These are phyloP conservation scores for Plasmodium reichenowi DNA, from an alignment of 169 alveolate genomes.

Conservation along the genomic window DNA sequence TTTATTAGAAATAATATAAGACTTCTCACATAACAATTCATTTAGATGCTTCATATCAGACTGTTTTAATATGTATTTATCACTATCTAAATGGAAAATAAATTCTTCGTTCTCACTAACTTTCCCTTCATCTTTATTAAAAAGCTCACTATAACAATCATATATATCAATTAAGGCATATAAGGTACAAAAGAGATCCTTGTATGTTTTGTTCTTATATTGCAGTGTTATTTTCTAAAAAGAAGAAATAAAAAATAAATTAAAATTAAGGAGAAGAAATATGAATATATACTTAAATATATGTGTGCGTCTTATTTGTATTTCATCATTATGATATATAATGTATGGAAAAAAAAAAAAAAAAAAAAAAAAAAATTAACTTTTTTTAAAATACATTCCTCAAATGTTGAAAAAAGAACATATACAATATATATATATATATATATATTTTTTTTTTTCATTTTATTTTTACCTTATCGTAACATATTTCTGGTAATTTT, in stretches of 20 bases:
- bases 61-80: slow-evolving; percentile 38
- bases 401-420: no score
- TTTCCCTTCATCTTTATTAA: slow-evolving; percentile 61
- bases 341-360: no score
- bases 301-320: no score
- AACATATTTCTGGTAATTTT: slow-evolving; percentile 31
- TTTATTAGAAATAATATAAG: slow-evolving; percentile 40
- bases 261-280: background rate
- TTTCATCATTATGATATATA: no score
- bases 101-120: slow-evolving; percentile 73
- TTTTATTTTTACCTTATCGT: slow-evolving; percentile 37
- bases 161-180: slow-evolving; percentile 56
- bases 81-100: slow-evolving; percentile 57
- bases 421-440: background rate
- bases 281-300: background rate
- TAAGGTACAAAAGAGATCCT: slow-evolving; percentile 53
- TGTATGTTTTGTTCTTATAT: slow-evolving; percentile 32
- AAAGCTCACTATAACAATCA: slow-evolving; percentile 40
- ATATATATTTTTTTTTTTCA: background rate
- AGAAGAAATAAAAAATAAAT: background rate
- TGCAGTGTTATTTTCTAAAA: slow-evolving; percentile 43
- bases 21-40: slow-evolving; percentile 52
- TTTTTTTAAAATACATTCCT: no score
- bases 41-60: slow-evolving; percentile 52
- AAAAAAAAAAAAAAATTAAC: no score